A percentile compares a stretch with the other conserved stretches of the same genome.
phyloP scores from a whole-genome alignment of 2,329 filamentous ascomycete genomes.

The Exophiala calicioides region DNA sequence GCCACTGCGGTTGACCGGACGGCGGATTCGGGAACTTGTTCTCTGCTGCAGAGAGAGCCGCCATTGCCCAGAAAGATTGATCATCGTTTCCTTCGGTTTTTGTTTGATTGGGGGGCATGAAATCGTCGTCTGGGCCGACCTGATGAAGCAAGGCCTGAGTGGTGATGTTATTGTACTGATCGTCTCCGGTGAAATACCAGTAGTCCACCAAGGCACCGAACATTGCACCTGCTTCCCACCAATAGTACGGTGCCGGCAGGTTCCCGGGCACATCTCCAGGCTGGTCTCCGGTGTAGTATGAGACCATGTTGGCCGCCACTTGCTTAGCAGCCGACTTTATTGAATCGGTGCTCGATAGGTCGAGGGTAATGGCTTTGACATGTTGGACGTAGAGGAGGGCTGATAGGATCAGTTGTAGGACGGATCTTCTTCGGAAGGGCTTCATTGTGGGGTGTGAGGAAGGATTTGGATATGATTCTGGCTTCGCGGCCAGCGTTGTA shows the following conservation, averaged over 20 bases:
- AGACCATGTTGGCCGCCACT: conserved; percentile 52
- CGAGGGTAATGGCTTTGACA: conserved; percentile 27
- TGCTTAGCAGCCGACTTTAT: conserved; percentile 50
- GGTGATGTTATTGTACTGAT: conserved; percentile 68
- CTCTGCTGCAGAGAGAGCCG: conserved; percentile 76
- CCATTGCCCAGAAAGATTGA: conserved; percentile 81
- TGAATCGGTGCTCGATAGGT: conserved; percentile 39
- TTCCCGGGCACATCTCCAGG: conserved; percentile 54
- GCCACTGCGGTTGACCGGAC: conserved; percentile 66
- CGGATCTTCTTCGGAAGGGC: conserved; percentile 21
- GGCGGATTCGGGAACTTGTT: conserved; percentile 71
- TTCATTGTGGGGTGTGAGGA: conserved; percentile 16
- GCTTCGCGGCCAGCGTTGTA: too few relatives aligned
- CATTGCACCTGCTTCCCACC: conserved; percentile 76
- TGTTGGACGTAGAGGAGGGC: conserved; percentile 20
- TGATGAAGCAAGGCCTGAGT: conserved; percentile 72
- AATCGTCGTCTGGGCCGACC: conserved; percentile 70
- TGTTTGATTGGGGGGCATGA: conserved; percentile 66
- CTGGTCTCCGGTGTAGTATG: conserved; percentile 52
- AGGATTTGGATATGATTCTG: not conserved
- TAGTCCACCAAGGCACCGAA: conserved; percentile 73
- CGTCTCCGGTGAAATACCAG: conserved; percentile 79
- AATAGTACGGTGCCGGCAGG: conserved; percentile 56
- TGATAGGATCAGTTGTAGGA: conserved; percentile 11
- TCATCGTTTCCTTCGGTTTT: conserved; percentile 55